Base-by-base conservation (phyloP, 1,284 basidiomycete species). In the Moesziomyces antarcticus region DNA sequence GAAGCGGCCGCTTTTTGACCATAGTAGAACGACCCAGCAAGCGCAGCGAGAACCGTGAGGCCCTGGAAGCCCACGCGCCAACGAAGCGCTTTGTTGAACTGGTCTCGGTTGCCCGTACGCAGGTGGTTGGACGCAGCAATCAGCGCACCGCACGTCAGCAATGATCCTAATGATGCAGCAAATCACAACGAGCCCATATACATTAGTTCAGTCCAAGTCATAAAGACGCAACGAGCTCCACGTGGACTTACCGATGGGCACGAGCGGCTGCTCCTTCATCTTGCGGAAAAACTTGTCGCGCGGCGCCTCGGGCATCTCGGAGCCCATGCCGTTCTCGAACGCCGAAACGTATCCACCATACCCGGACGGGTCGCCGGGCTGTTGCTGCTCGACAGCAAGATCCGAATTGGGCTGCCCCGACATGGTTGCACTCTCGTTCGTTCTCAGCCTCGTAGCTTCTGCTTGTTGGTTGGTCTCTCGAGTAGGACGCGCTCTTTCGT, bases 61-160 rank as follows among this genome's bases (percentile, higher is more conserved):
- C 81, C 78, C 56, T 84, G 83, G 41, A 83, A 78, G 8, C 63
- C 78, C 16, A 84, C 80, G 50, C 83, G 77, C 76, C 79, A 84
- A 25, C 83, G 77, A 16, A 84, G 72, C 9, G 79, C 79, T 22
- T 60, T 57, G 49, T 84, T 78, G 65, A 84, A 83, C 41, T 77
- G 54, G 27, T 75, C 56, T 11, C 78, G 75, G 58, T 84, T 79
- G 37, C 83, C 83, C 21, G 57, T 67, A 11, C 81, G 74, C 9
- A 84, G 73, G 49, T 82, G 72, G 33, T 80, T 56, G 6, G 80
- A 78, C 3, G 83, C 83, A 10, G 51, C 75, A 24, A 80, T 74
- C 5, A 84, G 70, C 2, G 83, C 83, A 0, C 63, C 80, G 44
- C 68, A 73, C 2, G 83, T 84, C 3, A 80, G 58, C 4, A 82